Evolutionary conservation across 1,139 yeast genomes (phyloP).

Genomic region (Suhomyces wounanorum): DNA sequence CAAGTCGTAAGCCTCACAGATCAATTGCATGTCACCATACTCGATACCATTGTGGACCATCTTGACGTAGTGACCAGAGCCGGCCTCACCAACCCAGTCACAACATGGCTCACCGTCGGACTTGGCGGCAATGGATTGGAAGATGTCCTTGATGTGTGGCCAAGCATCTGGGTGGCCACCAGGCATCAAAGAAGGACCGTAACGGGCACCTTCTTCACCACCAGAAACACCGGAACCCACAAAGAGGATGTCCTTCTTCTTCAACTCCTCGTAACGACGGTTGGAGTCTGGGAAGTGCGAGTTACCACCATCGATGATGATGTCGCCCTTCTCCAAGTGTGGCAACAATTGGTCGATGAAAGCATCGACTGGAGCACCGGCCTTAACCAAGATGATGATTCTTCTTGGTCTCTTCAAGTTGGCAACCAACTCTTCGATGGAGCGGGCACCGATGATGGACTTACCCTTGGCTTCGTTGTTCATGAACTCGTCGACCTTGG

Average conservation of each 20-base stretch:
- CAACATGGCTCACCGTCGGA: constrained; percentile 99
- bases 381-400: constrained; percentile 91
- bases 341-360: constrained; percentile 89
- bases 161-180: constrained; percentile 98
- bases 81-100: constrained; percentile 99
- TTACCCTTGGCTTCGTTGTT: constrained; percentile 93
- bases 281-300: constrained; percentile 98
- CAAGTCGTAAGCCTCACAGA: constrained; percentile 95
- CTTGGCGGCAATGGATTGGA: constrained; percentile 96
- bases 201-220: constrained; percentile 99
- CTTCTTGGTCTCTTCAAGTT: constrained; percentile 97
- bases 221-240: constrained; percentile 99
- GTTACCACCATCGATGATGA: constrained; percentile 99
- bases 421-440: constrained; percentile 82
- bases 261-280: constrained; percentile 92
- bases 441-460: constrained; percentile 91
- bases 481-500: constrained; percentile 92
- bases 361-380: constrained; percentile 92
- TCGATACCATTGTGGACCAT: constrained; percentile 99
- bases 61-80: constrained; percentile 98
- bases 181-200: constrained; percentile 99
- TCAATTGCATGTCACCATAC: constrained; percentile 99
- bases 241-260: constrained; percentile 82
- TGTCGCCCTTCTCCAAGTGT: constrained; percentile 92
- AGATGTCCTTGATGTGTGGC: constrained; percentile 96